Evolutionary conservation across 306 rosid species (phyloP).

Genomic region (Arachis stenosperma): DNA sequence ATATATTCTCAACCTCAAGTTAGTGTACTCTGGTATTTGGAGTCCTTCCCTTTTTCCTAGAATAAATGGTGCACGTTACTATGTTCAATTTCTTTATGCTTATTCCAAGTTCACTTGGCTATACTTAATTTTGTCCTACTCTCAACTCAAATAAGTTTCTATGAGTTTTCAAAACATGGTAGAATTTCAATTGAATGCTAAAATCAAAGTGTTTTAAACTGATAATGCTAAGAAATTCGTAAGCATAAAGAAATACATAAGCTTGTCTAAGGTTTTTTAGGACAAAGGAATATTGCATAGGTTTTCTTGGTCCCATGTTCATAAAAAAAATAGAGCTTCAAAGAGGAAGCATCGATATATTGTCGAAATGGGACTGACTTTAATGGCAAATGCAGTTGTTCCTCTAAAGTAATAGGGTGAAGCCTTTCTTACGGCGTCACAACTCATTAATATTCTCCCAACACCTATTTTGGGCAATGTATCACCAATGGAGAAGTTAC

Average conservation of each 20-base stretch:
- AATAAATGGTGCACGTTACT: too few species aligned
- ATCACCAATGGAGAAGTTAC: too few species aligned
- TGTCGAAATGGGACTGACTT: neutral
- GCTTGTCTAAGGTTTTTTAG: neutral
- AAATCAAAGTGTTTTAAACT: neutral
- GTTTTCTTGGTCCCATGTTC: neutral
- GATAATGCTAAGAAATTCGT: neutral
- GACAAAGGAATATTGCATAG: neutral
- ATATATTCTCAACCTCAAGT: neutral
- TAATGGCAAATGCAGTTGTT: neutral
- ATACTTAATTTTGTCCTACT: neutral
- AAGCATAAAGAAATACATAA: neutral
- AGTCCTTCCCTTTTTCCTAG: too few species aligned
- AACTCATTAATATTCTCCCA: neutral
- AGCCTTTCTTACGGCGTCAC: neutral
- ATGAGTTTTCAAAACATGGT: neutral
- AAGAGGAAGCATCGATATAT: neutral
- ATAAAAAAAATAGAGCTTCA: neutral
- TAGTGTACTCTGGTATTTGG: neutral
- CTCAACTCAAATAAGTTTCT: neutral
- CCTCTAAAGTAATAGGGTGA: neutral
- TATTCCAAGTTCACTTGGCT: neutral
- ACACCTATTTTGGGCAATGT: neutral
- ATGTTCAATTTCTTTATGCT: too few species aligned
- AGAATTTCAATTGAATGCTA: neutral